Evolutionary conservation across 2,329 filamentous ascomycete species (phyloP), one percentile per base, ranked within the genome.

Genomic region (Raffaelea albimanens): DNA sequence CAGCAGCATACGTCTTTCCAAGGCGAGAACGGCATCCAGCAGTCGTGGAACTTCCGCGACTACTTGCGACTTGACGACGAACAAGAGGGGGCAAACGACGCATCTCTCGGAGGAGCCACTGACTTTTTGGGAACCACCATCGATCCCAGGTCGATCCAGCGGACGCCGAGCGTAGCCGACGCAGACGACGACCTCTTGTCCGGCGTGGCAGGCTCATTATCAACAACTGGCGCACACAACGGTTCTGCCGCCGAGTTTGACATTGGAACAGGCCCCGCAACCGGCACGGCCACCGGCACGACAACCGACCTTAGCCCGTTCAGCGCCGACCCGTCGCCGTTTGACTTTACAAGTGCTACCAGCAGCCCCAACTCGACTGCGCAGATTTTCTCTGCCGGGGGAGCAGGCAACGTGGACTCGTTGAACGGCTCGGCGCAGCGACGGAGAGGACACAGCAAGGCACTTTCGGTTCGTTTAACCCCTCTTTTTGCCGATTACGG

Each of bases 261-360:
- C 36, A 16, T n/a, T 4, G 23, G n/a, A 8, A 36, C 23, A 4
- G 20, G 21, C 18, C 20, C n/a, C 3, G 49, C 29, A 9, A 7
- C 22, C 3, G 40, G 18, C 8, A 23, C 43, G 18, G 46, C 36
- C 4, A 19, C 14, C 13, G 34, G 34, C 18, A 19, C 18, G 5
- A 16, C 34, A 16, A 38, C 47, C 16, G 50, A 49, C 22, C 18
- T 50, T 19, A 55, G 52, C 13, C 52, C 53, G 3, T 50, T 52
- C 22, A 53, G 52, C 36, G 43, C 45, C 31, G 48, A 43, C 7
- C 49, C 46, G 5, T 55, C 53, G 10, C 48, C 51, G 8, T 33
- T 52, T 3, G 73, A 79, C 53, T 81, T 82, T 57, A 72, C 75
- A 16, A 78, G 75, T 55, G 72, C 73, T 9, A 72, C 75, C 2